Evolutionary conservation across 176 grass and related monocot species (phyloP).

Genomic region (Carex pumila): DNA sequence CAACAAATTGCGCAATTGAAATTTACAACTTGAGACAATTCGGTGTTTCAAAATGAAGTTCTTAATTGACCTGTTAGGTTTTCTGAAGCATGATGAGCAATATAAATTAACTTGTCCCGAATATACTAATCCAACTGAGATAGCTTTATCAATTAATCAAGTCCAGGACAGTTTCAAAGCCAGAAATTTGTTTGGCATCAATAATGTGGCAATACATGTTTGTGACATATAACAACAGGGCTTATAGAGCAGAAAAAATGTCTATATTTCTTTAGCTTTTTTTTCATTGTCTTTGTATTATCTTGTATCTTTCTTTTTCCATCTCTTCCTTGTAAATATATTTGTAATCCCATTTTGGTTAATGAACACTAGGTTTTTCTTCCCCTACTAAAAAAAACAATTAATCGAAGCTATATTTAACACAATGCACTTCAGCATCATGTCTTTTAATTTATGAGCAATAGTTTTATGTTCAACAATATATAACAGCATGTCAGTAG

Average conservation of each 20-base stretch:
- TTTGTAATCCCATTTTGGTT: neutral
- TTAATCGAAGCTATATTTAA: neutral
- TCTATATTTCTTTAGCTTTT: neutral
- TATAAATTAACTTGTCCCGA: neutral
- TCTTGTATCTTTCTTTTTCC: neutral
- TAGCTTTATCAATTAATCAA: neutral
- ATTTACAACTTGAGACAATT: neutral
- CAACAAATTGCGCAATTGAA: neutral
- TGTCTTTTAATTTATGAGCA: neutral
- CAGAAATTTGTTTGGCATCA: neutral
- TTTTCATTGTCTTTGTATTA: neutral
- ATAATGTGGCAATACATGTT: neutral
- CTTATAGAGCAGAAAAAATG: neutral
- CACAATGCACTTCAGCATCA: neutral
- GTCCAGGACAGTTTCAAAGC: neutral
- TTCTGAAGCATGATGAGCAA: neutral
- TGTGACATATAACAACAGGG: neutral
- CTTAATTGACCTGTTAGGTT: neutral
- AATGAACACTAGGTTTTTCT: neutral
- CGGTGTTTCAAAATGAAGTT: neutral
- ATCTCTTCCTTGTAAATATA: neutral
- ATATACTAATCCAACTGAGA: neutral
- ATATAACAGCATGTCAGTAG: neutral
- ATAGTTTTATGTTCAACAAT: neutral
- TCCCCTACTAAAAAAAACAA: neutral